These are phyloP conservation scores for Colletotrichum caudatum DNA, from an alignment of 2,329 filamentous ascomycete species.

Conservation along the genomic window DNA sequence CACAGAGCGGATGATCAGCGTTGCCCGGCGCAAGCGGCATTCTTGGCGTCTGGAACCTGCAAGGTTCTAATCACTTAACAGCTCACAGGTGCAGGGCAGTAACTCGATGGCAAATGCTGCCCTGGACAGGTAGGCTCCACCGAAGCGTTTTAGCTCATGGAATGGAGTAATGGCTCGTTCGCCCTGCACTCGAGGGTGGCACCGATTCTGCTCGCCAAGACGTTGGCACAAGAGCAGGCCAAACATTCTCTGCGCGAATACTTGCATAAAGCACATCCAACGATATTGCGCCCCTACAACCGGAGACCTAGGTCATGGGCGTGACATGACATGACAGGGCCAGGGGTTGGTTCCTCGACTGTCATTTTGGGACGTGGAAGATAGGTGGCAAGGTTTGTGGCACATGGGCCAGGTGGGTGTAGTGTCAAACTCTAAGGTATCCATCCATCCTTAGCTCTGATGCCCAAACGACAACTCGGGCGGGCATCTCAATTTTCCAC, in stretches of 20 bases:
- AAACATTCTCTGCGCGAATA: conserved; percentile 2
- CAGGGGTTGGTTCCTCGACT: neutral
- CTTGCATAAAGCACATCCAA: neutral
- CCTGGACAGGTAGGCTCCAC: conserved; percentile 13
- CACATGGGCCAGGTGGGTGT: conserved; percentile 23
- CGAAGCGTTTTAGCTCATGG: neutral
- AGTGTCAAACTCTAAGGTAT: conserved; percentile 31
- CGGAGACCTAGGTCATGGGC: neutral
- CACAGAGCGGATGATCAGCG: conserved; percentile 12
- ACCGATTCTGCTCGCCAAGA: conserved; percentile 15
- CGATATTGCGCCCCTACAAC: neutral
- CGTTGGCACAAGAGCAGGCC: conserved; percentile 9
- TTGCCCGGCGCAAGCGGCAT: conserved; percentile 11
- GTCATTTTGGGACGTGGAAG: conserved; percentile 9
- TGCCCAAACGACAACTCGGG: neutral
- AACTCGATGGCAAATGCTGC: neutral
- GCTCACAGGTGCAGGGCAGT: neutral
- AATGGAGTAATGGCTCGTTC: neutral
- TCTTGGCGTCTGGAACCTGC: conserved; percentile 4
- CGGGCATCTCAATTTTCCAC: neutral
- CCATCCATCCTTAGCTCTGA: neutral
- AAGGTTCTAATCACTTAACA: neutral
- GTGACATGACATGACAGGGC: neutral
- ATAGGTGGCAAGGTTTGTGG: conserved; percentile 23
- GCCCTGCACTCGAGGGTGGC: neutral